Evolutionary conservation across 1,284 basidiomycete species (phyloP).

Genomic region (Vanrija sp.): DNA sequence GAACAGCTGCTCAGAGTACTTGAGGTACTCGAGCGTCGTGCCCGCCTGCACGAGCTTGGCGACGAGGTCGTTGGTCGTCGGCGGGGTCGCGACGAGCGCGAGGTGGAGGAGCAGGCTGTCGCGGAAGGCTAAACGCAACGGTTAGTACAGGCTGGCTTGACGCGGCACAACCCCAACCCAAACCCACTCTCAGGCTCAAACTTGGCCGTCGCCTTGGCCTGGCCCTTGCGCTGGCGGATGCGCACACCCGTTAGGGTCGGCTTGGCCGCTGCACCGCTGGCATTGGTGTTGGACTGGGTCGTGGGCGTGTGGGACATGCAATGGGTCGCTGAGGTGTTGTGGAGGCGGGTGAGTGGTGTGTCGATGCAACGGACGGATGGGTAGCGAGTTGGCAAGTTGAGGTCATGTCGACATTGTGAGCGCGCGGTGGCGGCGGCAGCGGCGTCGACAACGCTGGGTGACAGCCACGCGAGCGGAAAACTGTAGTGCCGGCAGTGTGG

Average conservation of each 20-base stretch:
- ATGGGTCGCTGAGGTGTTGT: conserved; percentile 14
- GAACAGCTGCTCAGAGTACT: conserved; percentile 93
- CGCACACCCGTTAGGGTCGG: conserved; percentile 52
- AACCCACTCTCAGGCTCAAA: conserved; percentile 54
- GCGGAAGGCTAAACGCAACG: conserved; percentile 67
- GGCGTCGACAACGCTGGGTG: not conserved
- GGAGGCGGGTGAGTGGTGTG: not conserved
- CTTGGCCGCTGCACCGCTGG: conserved; percentile 43
- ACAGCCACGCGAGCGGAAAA: too few species aligned
- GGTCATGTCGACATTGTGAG: not conserved
- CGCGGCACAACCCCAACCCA: not conserved
- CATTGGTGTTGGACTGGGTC: conserved; percentile 41
- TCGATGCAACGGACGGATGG: not conserved
- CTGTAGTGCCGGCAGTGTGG: not conserved
- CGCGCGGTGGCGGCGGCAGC: not conserved
- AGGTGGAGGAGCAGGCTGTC: conserved; percentile 93
- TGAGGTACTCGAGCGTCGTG: conserved; percentile 84
- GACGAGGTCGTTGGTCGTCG: conserved; percentile 57
- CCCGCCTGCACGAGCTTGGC: conserved; percentile 82
- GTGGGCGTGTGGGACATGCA: conserved; percentile 50
- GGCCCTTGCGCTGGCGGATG: conserved; percentile 52
- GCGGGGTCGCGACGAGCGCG: conserved; percentile 73
- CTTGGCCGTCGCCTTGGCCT: conserved; percentile 54
- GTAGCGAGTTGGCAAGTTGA: not conserved
- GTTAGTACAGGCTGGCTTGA: too few species aligned